Conservation (phyloP, 805 yeast species). For the Maudiozyma saulgeensis region DNA sequence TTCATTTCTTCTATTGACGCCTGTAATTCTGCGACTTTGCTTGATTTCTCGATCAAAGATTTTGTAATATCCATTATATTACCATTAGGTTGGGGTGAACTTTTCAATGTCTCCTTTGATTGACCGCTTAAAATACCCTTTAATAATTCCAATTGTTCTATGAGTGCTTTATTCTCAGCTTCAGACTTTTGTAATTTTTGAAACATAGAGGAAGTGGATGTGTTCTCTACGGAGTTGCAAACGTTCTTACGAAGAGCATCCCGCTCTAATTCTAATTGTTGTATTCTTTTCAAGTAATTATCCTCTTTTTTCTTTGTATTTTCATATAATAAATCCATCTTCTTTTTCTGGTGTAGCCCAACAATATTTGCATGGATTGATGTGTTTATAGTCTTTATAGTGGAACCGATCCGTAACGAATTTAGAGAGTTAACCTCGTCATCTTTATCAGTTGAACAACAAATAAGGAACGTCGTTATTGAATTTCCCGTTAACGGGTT, state of each 20-base stretch:
- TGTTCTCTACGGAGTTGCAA: background rate
- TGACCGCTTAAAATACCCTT: background rate
- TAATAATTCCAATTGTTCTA: constrained; percentile 6
- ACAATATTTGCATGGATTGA: constrained; percentile 36
- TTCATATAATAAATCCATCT: constrained; percentile 40
- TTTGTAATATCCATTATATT: constrained; percentile 8
- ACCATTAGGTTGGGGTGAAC: background rate
- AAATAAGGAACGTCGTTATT: constrained; percentile 61
- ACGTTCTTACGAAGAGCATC: background rate
- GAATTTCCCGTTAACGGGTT: constrained; percentile 80
- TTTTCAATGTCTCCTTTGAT: background rate
- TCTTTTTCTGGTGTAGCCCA: constrained; percentile 34
- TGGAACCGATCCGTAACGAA: constrained; percentile 60
- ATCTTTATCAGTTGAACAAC: constrained; percentile 54
- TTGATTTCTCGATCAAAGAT: constrained; percentile 18
- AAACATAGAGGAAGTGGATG: background rate
- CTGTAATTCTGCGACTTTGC: constrained; percentile 15
- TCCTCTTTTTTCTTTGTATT: constrained; percentile 33
- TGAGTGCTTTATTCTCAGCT: constrained; percentile 5
- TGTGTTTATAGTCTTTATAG: constrained; percentile 63
- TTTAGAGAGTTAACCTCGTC: constrained; percentile 60
- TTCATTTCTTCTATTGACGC: constrained; percentile 13
- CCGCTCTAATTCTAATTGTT: constrained; percentile 8
- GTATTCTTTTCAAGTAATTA: constrained; percentile 11
- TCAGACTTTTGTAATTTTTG: background rate